Evolutionary conservation across 2,329 filamentous ascomycete genomes (phyloP).

Genomic region (Curvularia eragrostidis): DNA sequence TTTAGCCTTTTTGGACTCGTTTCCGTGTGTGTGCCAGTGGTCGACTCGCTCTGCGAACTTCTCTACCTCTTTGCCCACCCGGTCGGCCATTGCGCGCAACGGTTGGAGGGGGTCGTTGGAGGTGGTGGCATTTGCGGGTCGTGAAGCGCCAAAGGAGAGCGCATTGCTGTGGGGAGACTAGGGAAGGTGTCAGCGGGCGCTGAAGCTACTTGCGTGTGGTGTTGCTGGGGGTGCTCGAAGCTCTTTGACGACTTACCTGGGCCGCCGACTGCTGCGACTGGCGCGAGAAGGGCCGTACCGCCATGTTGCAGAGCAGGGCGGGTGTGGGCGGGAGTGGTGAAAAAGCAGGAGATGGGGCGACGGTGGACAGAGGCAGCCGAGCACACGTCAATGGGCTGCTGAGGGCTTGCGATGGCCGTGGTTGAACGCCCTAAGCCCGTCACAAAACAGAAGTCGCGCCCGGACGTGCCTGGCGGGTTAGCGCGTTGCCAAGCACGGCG

Average conservation of each 20-base stretch:
- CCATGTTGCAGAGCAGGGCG: constrained; percentile 24
- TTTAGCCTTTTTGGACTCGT: constrained; percentile 51
- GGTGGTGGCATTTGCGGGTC: constrained; percentile 20
- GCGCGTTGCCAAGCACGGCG: constrained; percentile 22
- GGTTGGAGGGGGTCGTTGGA: constrained; percentile 61
- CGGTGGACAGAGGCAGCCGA: not conserved
- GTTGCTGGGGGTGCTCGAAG: not conserved
- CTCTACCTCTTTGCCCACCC: constrained; percentile 82
- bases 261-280: constrained; percentile 33
- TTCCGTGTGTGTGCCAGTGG: constrained; percentile 61
- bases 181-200: constrained; percentile 1
- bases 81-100: constrained; percentile 69
- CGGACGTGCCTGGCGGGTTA: constrained; percentile 15
- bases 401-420: constrained; percentile 11
- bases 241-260: constrained; percentile 31
- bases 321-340: not conserved
- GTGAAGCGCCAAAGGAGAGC: constrained; percentile 23
- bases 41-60: constrained; percentile 84
- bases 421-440: constrained; percentile 15
- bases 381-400: constrained; percentile 4
- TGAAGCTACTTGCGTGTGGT: not conserved
- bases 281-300: constrained; percentile 35
- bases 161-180: constrained; percentile 23
- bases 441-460: constrained; percentile 39
- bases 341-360: constrained; percentile 1